phyloP scores from a whole-genome alignment of 2,329 filamentous ascomycete species.

The Ampelomyces quisqualis region DNA sequence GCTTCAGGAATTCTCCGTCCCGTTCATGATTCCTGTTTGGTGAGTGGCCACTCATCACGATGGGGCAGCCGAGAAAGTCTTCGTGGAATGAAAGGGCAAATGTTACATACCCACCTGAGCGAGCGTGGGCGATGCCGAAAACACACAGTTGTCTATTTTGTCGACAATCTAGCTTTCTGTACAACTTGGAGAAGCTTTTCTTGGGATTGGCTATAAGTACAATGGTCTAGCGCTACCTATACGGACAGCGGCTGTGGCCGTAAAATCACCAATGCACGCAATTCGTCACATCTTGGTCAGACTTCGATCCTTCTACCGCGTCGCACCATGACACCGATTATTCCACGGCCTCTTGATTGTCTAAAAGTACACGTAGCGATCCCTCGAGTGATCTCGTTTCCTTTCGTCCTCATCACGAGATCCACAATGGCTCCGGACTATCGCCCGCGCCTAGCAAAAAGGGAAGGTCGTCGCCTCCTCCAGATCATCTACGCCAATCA shows the following conservation, averaged over 20 bases:
- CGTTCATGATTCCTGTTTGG: too few species aligned
- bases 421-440: not conserved
- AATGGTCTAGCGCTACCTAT: not conserved
- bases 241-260: not conserved
- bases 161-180: too few species aligned
- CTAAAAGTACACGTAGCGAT: not conserved
- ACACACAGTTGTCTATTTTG: too few species aligned
- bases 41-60: too few species aligned
- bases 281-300: not conserved
- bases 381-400: not conserved
- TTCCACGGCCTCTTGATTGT: not conserved
- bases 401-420: not conserved
- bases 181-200: not conserved
- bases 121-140: too few species aligned
- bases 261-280: not conserved
- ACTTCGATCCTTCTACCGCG: not conserved
- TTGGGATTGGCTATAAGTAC: not conserved
- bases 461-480: slow-evolving; percentile 8
- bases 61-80: too few species aligned
- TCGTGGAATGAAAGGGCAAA: too few species aligned
- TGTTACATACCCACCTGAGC: too few species aligned
- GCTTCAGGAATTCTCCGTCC: too few species aligned
- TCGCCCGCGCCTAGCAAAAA: slow-evolving; percentile 3
- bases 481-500: slow-evolving; percentile 8
- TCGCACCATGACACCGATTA: not conserved